Percentiles rank a stretch among this genome's conserved stretches.
Evolutionary conservation across 371 early-diverging fungal species (phyloP).

Genomic region (Mucor piriformis): DNA sequence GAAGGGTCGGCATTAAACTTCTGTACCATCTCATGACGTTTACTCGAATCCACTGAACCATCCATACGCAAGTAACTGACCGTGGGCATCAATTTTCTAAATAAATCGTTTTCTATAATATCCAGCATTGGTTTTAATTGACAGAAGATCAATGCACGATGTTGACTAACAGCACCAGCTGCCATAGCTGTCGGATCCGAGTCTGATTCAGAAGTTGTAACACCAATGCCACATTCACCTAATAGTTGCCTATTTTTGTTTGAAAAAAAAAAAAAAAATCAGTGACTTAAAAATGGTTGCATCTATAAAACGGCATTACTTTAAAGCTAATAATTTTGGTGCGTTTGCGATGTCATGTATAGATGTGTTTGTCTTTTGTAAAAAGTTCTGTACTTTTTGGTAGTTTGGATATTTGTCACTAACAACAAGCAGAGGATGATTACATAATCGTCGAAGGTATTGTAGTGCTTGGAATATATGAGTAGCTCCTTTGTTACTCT

Average conservation of each 20-base stretch:
- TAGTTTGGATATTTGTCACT: conserved; percentile 88
- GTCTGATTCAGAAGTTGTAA: conserved; percentile 52
- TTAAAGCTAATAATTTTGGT: conserved; percentile 90
- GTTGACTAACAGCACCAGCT: conserved; percentile 75
- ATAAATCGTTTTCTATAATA: conserved; percentile 91
- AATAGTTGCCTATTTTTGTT: conserved; percentile 73
- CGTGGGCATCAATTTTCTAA: conserved; percentile 79
- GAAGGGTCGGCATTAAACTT: conserved; percentile 96
- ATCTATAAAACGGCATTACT: conserved; percentile 38
- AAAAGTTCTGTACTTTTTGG: conserved; percentile 59
- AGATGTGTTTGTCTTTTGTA: conserved; percentile 62
- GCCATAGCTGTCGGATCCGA: conserved; percentile 52
- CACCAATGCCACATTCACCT: conserved; percentile 93
- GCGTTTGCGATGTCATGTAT: conserved; percentile 89
- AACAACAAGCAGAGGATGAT: conserved; percentile 92
- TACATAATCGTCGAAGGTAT: conserved; percentile 94
- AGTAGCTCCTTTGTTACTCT: conserved; percentile 52
- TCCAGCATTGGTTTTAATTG: conserved; percentile 98
- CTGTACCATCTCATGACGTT: conserved; percentile 90
- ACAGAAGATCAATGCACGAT: conserved; percentile 97
- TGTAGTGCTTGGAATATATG: conserved; percentile 98
- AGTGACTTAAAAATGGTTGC: not conserved
- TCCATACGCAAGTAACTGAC: conserved; percentile 97
- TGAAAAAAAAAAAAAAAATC: conserved; percentile 6
- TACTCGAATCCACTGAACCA: conserved; percentile 85